Evolutionary conservation across 2,329 filamentous ascomycete genomes (phyloP), one percentile per base, ranked within the genome.

Genomic region (Parascedosporium putredinis): DNA sequence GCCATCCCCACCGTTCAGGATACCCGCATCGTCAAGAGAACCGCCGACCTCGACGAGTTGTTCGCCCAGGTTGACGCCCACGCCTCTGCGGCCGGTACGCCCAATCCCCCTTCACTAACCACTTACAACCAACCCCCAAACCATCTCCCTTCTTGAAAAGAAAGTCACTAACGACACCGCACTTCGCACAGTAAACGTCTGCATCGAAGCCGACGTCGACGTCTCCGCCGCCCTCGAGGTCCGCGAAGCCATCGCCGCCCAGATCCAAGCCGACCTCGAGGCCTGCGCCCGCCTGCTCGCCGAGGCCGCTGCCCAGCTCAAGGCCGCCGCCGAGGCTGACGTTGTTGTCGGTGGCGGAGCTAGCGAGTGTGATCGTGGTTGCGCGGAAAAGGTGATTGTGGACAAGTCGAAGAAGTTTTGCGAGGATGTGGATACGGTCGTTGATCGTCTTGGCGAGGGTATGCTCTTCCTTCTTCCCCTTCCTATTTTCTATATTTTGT

Each of bases 31-130:
- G n/a, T 16, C 47, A 49, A 49, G 47, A 16, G 47, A 7, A 49
- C 47, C 34, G 9, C 36, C 47, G 43, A 49, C 47, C 33, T 49
- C 24, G 43, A 49, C 34, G 36, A 43, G 5, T 23, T 49, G 18
- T 49, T 49, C n/a, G 47, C 47, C 23, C 34, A 49, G 25, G 47
- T 49, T 14, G 47, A 49, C 3, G 47, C 47, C 9, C 47, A 49
- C 47, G 24, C 36, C 24, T 38, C 38, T n/a, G 47, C 47, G 12
- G 47, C 47, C 24, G n/a, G 47, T 43, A 49, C 3, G 20, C 12
- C 2, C 18, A 24, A 10, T 29, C 5, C 16, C 18, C 27, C n/a
- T 29, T 31, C 16, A 14, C 34, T 10, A 44, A 10, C 40, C 12
- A 10, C 22, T 9, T n/a, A n/a, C n/a, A n/a, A n/a, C n/a, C n/a